These are phyloP conservation scores for Aschersonia sp. DNA, from an alignment of 2,329 filamentous ascomycete species.

Conservation along the genomic window DNA sequence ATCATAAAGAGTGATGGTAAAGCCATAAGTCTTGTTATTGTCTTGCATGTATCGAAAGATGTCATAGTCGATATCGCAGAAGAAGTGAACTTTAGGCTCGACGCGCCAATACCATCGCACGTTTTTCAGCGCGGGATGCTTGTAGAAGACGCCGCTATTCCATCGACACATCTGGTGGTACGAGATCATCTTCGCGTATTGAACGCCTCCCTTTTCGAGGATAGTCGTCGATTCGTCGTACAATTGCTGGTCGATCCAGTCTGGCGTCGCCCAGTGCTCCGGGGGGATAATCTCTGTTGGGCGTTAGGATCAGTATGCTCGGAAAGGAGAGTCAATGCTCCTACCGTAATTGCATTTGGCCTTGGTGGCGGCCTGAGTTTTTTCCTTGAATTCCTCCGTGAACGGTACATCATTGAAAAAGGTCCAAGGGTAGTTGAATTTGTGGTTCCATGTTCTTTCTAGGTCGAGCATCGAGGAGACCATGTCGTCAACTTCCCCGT, in stretches of 20 bases:
- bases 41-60: constrained; percentile 97
- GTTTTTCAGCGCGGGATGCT: constrained; percentile 73
- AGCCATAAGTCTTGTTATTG: constrained; percentile 97
- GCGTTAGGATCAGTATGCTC: not conserved
- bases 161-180: constrained; percentile 99
- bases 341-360: constrained; percentile 75
- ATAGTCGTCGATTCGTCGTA: constrained; percentile 74
- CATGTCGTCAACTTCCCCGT: constrained; percentile 74
- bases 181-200: constrained; percentile 77
- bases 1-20: constrained; percentile 96
- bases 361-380: constrained; percentile 70
- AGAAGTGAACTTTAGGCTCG: constrained; percentile 97
- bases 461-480: constrained; percentile 80
- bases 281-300: constrained; percentile 67
- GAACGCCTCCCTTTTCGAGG: constrained; percentile 70
- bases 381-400: constrained; percentile 78
- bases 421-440: constrained; percentile 99
- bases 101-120: constrained; percentile 96
- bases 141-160: constrained; percentile 98
- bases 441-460: constrained; percentile 90
- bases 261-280: constrained; percentile 84
- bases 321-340: constrained; percentile 4
- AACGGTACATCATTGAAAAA: constrained; percentile 98
- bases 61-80: constrained; percentile 97
- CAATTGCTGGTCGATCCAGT: constrained; percentile 82